phyloP scores from a whole-genome alignment of 2,329 filamentous ascomycete genomes.

The Scorias spongiosa region DNA sequence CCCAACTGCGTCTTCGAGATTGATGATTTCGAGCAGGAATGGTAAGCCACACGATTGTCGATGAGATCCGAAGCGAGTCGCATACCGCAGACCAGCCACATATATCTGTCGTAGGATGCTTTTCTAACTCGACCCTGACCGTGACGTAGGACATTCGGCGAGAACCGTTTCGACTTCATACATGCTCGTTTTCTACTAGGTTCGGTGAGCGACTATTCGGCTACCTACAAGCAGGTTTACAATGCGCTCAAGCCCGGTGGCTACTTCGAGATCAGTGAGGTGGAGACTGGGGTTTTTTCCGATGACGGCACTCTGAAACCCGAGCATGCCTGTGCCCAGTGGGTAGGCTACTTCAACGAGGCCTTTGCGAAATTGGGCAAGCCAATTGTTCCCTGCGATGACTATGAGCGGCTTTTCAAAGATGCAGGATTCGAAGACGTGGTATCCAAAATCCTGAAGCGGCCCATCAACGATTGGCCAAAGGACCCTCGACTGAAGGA shows the following conservation, averaged over 20 bases:
- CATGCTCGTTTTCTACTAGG: slow-evolving; percentile 24
- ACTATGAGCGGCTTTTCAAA: slow-evolving; percentile 7
- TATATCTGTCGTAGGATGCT: too few relatives aligned
- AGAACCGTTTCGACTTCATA: slow-evolving; percentile 26
- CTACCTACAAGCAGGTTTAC: slow-evolving; percentile 17
- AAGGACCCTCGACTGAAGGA: slow-evolving; percentile 15
- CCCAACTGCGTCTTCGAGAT: slow-evolving; percentile 17
- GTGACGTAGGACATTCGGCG: slow-evolving; percentile 24
- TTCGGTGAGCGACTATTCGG: slow-evolving; percentile 9
- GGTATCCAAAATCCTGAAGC: slow-evolving; percentile 9
- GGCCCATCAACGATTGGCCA: slow-evolving; percentile 16
- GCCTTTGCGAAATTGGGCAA: slow-evolving; percentile 10
- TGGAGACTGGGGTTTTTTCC: slow-evolving; percentile 23
- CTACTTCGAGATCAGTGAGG: slow-evolving; percentile 29
- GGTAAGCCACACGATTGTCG: slow-evolving; percentile 5
- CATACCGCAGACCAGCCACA: too few relatives aligned
- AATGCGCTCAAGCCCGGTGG: slow-evolving; percentile 25
- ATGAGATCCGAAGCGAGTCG: too few relatives aligned
- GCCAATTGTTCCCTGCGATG: slow-evolving; percentile 4
- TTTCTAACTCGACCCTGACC: too few relatives aligned
- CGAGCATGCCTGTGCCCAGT: slow-evolving; percentile 9
- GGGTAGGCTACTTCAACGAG: slow-evolving; percentile 8
- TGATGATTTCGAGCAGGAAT: slow-evolving; percentile 19
- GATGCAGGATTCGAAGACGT: slow-evolving; percentile 15
- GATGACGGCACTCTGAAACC: slow-evolving; percentile 26